These are phyloP conservation scores for Chytridium lagenaria DNA, from an alignment of 371 early-diverging fungal species.

Conservation along the genomic window DNA sequence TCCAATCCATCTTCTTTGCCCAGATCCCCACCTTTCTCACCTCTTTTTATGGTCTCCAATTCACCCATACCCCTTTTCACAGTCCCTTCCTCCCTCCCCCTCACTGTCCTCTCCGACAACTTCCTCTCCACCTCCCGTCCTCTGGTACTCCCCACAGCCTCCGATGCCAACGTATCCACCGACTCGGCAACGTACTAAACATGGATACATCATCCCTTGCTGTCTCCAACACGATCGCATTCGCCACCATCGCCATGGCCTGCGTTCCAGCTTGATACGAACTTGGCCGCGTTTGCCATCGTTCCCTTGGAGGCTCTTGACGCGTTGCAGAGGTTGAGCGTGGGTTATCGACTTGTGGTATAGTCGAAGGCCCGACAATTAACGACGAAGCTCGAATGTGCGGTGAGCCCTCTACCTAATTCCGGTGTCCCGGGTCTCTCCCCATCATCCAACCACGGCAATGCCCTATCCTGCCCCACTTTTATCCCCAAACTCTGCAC, in stretches of 20 bases:
- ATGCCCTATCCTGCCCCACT: too few species aligned
- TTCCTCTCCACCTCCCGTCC: not conserved
- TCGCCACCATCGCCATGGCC: not conserved
- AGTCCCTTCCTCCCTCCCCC: not conserved
- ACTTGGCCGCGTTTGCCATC: not conserved
- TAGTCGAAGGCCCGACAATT: too few species aligned
- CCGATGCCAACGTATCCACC: not conserved
- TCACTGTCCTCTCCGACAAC: not conserved
- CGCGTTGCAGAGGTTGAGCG: too few species aligned
- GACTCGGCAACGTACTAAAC: slow-evolving; percentile 14
- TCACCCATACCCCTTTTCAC: not conserved
- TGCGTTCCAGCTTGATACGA: slow-evolving; percentile 1
- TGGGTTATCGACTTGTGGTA: too few species aligned
- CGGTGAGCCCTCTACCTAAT: too few species aligned
- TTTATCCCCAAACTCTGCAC: too few species aligned
- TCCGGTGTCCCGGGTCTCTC: too few species aligned
- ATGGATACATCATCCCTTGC: not conserved
- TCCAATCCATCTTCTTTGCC: not conserved
- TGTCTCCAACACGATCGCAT: not conserved
- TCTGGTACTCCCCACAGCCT: not conserved
- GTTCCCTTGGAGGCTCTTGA: not conserved
- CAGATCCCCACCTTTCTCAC: not conserved
- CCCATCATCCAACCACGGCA: too few species aligned
- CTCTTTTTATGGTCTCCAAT: not conserved
- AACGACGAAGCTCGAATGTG: too few species aligned